phyloP scores from a whole-genome alignment of 805 yeast species.

The Candida khao-thaluensis region DNA sequence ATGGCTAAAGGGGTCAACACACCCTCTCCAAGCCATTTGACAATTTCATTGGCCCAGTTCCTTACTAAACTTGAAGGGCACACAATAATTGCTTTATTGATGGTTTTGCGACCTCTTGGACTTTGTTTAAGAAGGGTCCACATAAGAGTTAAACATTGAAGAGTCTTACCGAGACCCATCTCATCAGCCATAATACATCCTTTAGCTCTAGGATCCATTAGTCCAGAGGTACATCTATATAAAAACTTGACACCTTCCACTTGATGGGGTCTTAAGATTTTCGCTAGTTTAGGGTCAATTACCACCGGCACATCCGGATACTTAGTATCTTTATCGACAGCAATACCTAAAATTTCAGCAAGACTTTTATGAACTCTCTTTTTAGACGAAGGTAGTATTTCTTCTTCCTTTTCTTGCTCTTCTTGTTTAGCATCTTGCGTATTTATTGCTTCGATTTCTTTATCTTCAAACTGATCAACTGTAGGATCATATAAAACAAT shows the following conservation, averaged over 20 bases:
- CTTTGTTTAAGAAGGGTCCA: slow-evolving; percentile 91
- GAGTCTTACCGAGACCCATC: slow-evolving; percentile 91
- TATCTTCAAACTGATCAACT: slow-evolving; percentile 54
- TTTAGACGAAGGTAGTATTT: slow-evolving; percentile 16
- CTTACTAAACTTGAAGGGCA: slow-evolving; percentile 93
- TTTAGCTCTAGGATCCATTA: slow-evolving; percentile 76
- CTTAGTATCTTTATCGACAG: slow-evolving; percentile 50
- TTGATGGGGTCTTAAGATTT: slow-evolving; percentile 91
- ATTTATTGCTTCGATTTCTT: slow-evolving; percentile 24
- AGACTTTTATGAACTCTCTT: slow-evolving; percentile 60
- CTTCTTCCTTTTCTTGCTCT: slow-evolving; percentile 13
- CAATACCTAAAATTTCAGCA: slow-evolving; percentile 77
- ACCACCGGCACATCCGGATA: slow-evolving; percentile 93
- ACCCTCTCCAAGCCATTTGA: slow-evolving; percentile 95
- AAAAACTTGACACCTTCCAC: slow-evolving; percentile 91
- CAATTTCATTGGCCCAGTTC: slow-evolving; percentile 96
- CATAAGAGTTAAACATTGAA: slow-evolving; percentile 85
- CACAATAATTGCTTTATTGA: slow-evolving; percentile 86
- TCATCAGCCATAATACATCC: slow-evolving; percentile 99
- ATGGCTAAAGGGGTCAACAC: slow-evolving; percentile 82
- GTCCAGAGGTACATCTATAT: slow-evolving; percentile 87
- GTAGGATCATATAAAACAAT: slow-evolving; percentile 95
- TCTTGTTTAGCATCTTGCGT: slow-evolving; percentile 12
- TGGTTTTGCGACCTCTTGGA: slow-evolving; percentile 79
- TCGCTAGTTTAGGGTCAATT: slow-evolving; percentile 83